Conservation (phyloP, 2,329 filamentous ascomycete genomes). For the Neofusicoccum kwambonambiense region DNA sequence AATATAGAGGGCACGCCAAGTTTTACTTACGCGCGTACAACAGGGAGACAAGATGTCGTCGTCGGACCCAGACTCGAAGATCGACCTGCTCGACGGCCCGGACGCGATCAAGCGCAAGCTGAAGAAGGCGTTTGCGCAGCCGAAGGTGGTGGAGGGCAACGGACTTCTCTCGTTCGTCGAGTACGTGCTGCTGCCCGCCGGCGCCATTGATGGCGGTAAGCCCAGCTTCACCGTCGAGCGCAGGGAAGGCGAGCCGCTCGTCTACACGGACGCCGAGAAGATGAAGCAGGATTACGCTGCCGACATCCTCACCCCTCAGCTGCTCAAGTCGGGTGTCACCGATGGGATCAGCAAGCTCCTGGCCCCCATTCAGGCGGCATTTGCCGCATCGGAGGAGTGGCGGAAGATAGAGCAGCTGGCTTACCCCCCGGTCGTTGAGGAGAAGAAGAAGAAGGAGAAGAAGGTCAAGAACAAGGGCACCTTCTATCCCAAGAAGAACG, state of each 20-base stretch:
- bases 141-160: slow-evolving; percentile 77
- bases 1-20: too few species aligned
- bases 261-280: slow-evolving; percentile 73
- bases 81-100: slow-evolving; percentile 81
- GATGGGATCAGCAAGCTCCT: slow-evolving; percentile 71
- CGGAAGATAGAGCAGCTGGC: slow-evolving; percentile 73
- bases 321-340: slow-evolving; percentile 80
- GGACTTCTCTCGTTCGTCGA: slow-evolving; percentile 85
- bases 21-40: slow-evolving; percentile 51
- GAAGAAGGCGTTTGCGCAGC: slow-evolving; percentile 77
- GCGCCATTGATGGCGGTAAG: slow-evolving; percentile 57
- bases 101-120: slow-evolving; percentile 67
- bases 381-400: slow-evolving; percentile 71
- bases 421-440: slow-evolving; percentile 68
- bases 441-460: slow-evolving; percentile 66
- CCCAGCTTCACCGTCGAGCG: slow-evolving; percentile 68
- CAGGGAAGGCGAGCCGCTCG: slow-evolving; percentile 68
- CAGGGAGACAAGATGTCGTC: slow-evolving; percentile 77
- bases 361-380: slow-evolving; percentile 74
- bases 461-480: slow-evolving; percentile 68
- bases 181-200: slow-evolving; percentile 77
- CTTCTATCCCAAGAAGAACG: slow-evolving; percentile 52
- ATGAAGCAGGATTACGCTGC: slow-evolving; percentile 77
- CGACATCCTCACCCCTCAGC: slow-evolving; percentile 81
- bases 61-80: slow-evolving; percentile 75